Conservation (phyloP, 805 yeast genomes). For the Dipodascus albidus region DNA sequence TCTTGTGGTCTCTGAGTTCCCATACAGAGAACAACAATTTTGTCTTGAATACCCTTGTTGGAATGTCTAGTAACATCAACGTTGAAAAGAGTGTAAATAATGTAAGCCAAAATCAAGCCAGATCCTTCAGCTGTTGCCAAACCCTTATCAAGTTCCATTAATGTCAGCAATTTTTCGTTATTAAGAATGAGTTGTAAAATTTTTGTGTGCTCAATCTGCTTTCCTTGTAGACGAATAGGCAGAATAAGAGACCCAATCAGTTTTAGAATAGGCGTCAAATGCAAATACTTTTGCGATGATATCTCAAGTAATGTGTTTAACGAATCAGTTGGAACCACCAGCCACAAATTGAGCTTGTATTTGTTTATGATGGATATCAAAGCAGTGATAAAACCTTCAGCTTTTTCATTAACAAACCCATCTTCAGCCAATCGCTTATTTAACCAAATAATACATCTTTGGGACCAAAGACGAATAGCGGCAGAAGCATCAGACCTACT, state of each 20-base stretch:
- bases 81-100: constrained; percentile 39
- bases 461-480: constrained; percentile 10
- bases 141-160: neutral
- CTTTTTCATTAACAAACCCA: constrained; percentile 2
- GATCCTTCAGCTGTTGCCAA: constrained; percentile 23
- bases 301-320: constrained; percentile 24
- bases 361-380: neutral
- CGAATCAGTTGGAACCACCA: constrained; percentile 8
- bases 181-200: constrained; percentile 54
- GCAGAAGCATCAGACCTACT: neutral
- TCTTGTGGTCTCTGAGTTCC: constrained; percentile 59
- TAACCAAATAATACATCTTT: constrained; percentile 14
- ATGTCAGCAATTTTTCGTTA: constrained; percentile 26
- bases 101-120: constrained; percentile 30
- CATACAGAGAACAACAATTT: constrained; percentile 40
- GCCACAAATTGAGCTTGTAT: constrained; percentile 12
- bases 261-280: constrained; percentile 31
- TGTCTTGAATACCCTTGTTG: constrained; percentile 35
- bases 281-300: constrained; percentile 34
- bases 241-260: constrained; percentile 33
- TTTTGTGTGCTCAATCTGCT: constrained; percentile 32
- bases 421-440: constrained; percentile 15
- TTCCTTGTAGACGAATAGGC: constrained; percentile 22
- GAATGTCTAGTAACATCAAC: constrained; percentile 37
- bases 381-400: neutral